phyloP scores from a whole-genome alignment of 495 filamentous ascomycete genomes.

The Lasiosphaeria hispida region DNA sequence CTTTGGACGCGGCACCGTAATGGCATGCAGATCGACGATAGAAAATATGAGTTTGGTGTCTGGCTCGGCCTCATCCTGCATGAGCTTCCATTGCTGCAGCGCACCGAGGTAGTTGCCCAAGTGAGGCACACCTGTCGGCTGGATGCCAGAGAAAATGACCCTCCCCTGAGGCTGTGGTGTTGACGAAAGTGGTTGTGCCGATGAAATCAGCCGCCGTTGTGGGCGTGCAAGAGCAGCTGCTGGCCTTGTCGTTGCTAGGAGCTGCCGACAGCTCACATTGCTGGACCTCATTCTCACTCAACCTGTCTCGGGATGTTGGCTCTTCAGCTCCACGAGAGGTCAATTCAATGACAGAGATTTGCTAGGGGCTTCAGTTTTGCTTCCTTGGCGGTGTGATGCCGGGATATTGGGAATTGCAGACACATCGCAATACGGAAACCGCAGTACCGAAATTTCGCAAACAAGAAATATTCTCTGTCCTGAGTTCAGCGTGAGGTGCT shows the following conservation, averaged over 20 bases:
- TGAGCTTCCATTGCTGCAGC: conserved; percentile 75
- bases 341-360: neutral
- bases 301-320: no score
- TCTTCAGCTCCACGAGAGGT: no score
- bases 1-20: conserved; percentile 70
- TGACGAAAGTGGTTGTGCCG: neutral
- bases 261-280: neutral
- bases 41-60: conserved; percentile 69
- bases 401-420: neutral
- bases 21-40: conserved; percentile 89
- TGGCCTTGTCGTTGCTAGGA: neutral
- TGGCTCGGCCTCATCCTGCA: conserved; percentile 62
- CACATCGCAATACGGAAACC: neutral
- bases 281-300: neutral
- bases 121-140: conserved; percentile 94
- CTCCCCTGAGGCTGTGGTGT: no score
- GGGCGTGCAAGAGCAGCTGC: neutral
- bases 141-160: conserved; percentile 90
- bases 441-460: neutral
- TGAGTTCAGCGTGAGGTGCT: no score
- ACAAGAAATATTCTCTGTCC: neutral
- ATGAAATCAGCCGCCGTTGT: neutral
- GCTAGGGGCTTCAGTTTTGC: neutral
- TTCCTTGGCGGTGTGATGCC: neutral
- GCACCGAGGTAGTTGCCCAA: conserved; percentile 95